Evolutionary conservation across 192 early-diverging fungal species (phyloP), one percentile per base, ranked within the genome.

Genomic region (Entomortierella lignicola): DNA sequence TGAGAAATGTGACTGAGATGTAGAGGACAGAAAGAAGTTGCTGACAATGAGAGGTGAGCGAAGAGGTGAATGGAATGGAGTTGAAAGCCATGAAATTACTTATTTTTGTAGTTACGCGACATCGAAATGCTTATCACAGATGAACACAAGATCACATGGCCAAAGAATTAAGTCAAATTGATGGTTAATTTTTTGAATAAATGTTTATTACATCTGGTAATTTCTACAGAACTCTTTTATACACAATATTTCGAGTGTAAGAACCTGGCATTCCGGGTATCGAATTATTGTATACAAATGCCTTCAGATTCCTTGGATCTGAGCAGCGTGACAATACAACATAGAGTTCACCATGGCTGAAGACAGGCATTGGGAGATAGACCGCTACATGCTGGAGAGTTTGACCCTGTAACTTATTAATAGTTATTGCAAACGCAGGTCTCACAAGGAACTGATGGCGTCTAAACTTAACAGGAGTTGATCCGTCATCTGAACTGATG

Each of bases 391-490:
- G 2, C 11, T 44, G 23, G 7, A 80, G 58, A 5, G 60, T 67
- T 55, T 75, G 65, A 5, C 65, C 72, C 23, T 67, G 60, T 0
- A 31, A 20, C 42, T 63, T 68, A 37, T 69, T 68, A 37, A 62
- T 63, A 2, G 60, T 68, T 60, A 77, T 68, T 1, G 65, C 73
- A 63, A 68, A 69, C 0, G 52, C 66, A 26, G 66, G 65, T 37
- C 50, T 43, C 30, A 68, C 23, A 25, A 60, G 66, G 34, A 63
- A 67, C 29, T 68, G 65, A 12, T 20, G 25, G 21, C 59, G 30
- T 25, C 43, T 43, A 31, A 74, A 66, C 3, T 10, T 60, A 21
- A 74, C 42, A 21, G 57, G 63, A 1, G 60, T 42, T 2, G 30
- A 2, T 11, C 39, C 18, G 29, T 65, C 63, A 8, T 65, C 62